These are phyloP conservation scores for Backusella liffmaniae DNA, from an alignment of 192 early-diverging fungal species.

Conservation along the genomic window DNA sequence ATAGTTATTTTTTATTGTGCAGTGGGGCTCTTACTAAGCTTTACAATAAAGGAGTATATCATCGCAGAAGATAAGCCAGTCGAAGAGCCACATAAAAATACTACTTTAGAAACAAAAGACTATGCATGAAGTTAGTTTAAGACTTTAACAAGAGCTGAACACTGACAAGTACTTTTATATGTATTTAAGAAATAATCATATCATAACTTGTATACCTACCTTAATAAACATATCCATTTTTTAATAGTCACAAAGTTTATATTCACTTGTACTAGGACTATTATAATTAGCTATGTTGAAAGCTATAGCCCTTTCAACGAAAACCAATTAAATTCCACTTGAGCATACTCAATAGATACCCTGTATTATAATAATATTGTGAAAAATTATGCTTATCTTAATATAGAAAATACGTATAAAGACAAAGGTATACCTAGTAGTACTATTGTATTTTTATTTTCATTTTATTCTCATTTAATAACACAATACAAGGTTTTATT, in stretches of 20 bases:
- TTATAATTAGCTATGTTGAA: no score
- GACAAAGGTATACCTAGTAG: background rate
- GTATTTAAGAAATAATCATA: no score
- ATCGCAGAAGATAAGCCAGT: background rate
- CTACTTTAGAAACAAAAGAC: background rate
- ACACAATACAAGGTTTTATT: background rate
- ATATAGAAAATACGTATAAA: background rate
- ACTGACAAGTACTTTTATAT: background rate
- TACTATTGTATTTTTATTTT: background rate
- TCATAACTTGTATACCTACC: no score
- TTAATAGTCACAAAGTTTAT: no score
- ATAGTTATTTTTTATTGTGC: background rate
- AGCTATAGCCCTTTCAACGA: no score
- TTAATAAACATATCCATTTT: no score
- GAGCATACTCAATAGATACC: no score
- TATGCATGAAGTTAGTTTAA: background rate
- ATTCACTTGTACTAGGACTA: no score
- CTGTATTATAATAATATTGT: no score
- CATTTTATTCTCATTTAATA: background rate
- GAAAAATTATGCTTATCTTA: no score
- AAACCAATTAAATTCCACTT: no score
- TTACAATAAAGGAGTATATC: background rate
- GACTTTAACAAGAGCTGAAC: background rate
- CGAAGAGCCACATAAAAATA: background rate
- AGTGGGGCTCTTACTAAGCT: background rate